A percentile compares a stretch with the other conserved stretches of the same genome.
phyloP scores from a whole-genome alignment of 2,329 filamentous ascomycete species.

The Emergomyces orientalis region DNA sequence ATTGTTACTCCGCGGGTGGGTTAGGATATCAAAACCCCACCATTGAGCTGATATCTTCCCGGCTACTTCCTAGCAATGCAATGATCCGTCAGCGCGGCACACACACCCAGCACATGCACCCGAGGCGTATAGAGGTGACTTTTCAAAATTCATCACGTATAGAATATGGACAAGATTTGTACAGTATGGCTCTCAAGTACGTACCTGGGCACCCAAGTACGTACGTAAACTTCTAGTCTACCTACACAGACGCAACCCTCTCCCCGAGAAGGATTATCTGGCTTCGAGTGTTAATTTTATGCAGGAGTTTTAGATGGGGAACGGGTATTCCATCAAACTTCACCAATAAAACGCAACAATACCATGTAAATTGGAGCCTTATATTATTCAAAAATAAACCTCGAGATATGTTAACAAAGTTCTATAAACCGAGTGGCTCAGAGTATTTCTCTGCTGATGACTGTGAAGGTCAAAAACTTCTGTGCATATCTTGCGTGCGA shows the following conservation, averaged over 20 bases:
- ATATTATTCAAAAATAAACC: neutral
- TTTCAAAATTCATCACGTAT: neutral
- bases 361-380: neutral
- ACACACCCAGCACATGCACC: no score
- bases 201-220: no score
- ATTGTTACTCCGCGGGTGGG: neutral
- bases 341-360: neutral
- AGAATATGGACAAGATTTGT: neutral
- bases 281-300: neutral
- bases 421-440: no score
- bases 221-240: no score
- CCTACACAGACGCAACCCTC: neutral
- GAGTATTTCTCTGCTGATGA: no score
- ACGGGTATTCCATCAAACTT: no score
- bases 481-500: no score
- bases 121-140: neutral
- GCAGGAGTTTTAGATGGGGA: no score
- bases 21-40: neutral
- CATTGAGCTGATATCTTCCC: neutral
- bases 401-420: neutral
- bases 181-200: no score
- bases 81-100: no score
- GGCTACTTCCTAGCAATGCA: no score
- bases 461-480: no score
- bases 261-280: neutral